Evolutionary conservation across 345 rosid genomes (phyloP).

Genomic region (Aquilaria malaccensis): DNA sequence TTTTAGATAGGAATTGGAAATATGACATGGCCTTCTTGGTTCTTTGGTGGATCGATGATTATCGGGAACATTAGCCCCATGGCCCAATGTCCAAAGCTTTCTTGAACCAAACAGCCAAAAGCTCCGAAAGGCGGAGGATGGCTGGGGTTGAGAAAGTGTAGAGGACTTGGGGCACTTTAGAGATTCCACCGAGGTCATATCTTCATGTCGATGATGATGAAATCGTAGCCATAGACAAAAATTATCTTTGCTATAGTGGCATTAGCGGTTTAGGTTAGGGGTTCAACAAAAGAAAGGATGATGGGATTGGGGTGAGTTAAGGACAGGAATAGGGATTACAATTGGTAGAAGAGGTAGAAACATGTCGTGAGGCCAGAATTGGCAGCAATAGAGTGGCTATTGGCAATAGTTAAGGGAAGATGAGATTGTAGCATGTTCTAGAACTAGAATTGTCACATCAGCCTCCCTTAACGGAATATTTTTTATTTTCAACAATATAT

Average conservation of each 20-base stretch:
- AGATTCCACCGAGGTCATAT: constrained; percentile 83
- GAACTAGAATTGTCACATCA: too few species aligned
- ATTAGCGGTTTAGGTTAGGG: too few species aligned
- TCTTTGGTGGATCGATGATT: constrained; percentile 47
- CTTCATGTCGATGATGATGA: constrained; percentile 87
- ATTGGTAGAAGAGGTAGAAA: constrained; percentile 15
- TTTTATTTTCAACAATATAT: too few species aligned
- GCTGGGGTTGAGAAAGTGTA: constrained; percentile 65
- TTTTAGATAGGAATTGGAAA: constrained; percentile 66
- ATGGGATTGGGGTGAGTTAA: constrained; percentile 74
- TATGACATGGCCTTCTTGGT: constrained; percentile 75
- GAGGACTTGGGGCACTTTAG: constrained; percentile 58
- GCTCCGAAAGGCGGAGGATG: constrained; percentile 75
- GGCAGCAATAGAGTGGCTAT: not conserved
- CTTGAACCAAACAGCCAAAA: constrained; percentile 64
- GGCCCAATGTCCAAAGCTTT: constrained; percentile 95
- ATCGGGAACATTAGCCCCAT: constrained; percentile 87
- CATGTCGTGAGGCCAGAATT: constrained; percentile 8
- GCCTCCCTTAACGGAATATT: too few species aligned
- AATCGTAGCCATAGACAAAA: constrained; percentile 77
- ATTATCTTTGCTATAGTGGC: constrained; percentile 81
- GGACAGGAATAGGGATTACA: constrained; percentile 63
- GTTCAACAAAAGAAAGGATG: constrained; percentile 64
- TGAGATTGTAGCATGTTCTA: too few species aligned
- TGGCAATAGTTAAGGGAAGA: constrained; percentile 15